Conservation (phyloP, 2,329 filamentous ascomycete genomes). For the Metarhizium sp. region DNA sequence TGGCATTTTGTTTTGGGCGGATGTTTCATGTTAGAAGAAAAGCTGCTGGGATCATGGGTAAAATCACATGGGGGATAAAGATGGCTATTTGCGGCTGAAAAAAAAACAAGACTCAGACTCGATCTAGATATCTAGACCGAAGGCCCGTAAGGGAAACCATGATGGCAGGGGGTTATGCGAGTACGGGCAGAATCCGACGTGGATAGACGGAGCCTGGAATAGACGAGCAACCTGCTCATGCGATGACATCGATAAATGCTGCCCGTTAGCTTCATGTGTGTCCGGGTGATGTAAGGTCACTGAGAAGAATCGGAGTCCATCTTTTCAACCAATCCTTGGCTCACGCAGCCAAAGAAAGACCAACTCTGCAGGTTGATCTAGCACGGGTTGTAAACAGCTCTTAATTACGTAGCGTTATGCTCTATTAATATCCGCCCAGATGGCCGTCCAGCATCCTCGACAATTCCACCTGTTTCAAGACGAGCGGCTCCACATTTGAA, state of each 20-base stretch:
- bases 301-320: background rate
- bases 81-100: background rate
- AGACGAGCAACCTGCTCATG: slow-evolving; percentile 11
- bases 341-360: too few relatives aligned
- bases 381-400: too few relatives aligned
- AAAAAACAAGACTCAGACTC: background rate
- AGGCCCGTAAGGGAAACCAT: background rate
- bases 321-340: background rate
- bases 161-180: background rate
- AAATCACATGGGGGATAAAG: background rate
- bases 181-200: background rate
- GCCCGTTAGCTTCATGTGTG: background rate
- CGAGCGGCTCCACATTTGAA: background rate
- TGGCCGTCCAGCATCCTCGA: too few relatives aligned
- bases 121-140: slow-evolving; percentile 1
- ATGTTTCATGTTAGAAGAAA: slow-evolving; percentile 6
- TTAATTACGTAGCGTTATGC: too few relatives aligned
- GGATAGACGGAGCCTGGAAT: slow-evolving; percentile 9
- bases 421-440: too few relatives aligned
- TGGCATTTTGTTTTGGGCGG: slow-evolving; percentile 5
- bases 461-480: too few relatives aligned
- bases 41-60: background rate
- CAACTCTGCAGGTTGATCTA: too few relatives aligned
- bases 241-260: background rate
- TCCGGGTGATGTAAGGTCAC: background rate